These are phyloP conservation scores for Hymenoscyphus fraxineus DNA, from an alignment of 2,329 filamentous ascomycete species.

Conservation along the genomic window DNA sequence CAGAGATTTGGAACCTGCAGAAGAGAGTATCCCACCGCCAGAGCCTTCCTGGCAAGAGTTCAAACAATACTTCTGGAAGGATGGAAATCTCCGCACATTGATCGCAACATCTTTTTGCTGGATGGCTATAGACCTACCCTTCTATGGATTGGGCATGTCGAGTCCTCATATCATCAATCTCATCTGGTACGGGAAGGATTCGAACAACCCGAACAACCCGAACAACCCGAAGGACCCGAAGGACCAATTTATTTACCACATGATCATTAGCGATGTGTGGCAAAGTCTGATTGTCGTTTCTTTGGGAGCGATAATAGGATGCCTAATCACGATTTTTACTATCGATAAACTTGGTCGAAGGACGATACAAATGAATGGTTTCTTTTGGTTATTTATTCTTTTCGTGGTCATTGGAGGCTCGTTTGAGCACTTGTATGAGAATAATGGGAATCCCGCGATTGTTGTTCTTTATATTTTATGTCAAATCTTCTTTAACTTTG, in stretches of 20 bases:
- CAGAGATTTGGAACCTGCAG: background rate
- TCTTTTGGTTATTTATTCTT: slow-evolving; percentile 26
- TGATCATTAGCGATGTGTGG: slow-evolving; percentile 20
- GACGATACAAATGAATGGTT: slow-evolving; percentile 25
- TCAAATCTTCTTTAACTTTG: slow-evolving; percentile 27
- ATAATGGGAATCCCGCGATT: slow-evolving; percentile 12
- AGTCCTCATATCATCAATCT: slow-evolving; percentile 18
- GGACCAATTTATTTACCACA: slow-evolving; percentile 13
- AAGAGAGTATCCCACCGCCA: slow-evolving; percentile 16
- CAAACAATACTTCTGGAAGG: slow-evolving; percentile 35
- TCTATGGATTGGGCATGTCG: slow-evolving; percentile 67
- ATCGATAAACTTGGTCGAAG: slow-evolving; percentile 24
- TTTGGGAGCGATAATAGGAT: slow-evolving; percentile 19
- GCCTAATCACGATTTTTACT: slow-evolving; percentile 20
- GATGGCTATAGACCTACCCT: slow-evolving; percentile 19
- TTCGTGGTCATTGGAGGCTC: slow-evolving; percentile 25
- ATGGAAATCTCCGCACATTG: slow-evolving; percentile 50
- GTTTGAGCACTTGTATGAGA: slow-evolving; percentile 19
- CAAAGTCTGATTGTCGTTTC: slow-evolving; percentile 25
- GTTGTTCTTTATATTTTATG: slow-evolving; percentile 24
- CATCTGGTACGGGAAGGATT: slow-evolving; percentile 23
- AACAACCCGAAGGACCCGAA: too few relatives aligned
- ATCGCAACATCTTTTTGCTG: slow-evolving; percentile 55
- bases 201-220: too few relatives aligned
- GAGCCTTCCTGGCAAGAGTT: slow-evolving; percentile 25